Evolutionary conservation across 257 asterid genomes (phyloP), one percentile per base, ranked within the genome.

Genomic region (Lavandula angustifolia): DNA sequence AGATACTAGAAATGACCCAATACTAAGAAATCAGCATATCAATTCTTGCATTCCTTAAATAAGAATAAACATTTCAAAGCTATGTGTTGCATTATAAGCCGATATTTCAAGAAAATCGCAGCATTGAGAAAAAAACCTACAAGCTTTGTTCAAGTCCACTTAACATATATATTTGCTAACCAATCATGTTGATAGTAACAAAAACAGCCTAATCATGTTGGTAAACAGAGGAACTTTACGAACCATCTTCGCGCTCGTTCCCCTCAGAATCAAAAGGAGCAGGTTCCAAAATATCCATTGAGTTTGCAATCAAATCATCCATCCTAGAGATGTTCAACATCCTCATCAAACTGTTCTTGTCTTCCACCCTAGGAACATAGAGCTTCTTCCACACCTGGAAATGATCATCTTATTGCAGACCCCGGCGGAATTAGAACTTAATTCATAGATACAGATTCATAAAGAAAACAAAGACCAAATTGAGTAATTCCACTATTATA

Each of bases 281-380:
- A 34, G 98, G 98, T 76, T 92, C 98, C 79, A 92, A 69, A 69
- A 92, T 92, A 68, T 88, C 73, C 99, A 94, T 90, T 6, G 99
- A 85, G 78, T 81, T 94, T 17, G 95, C 82, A 75, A 90, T 71
- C 78, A 94, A 74, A 80, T 94, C 99, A 52, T 85, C 84, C 74
- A 88, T 80, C 9, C 81, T 78, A 52, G 91, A 76, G 42, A 94
- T 90, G 79, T 84, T 75, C 66, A 94, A 83, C 99, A 94, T 94
- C 68, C 97, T 69, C 97, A 94, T 94, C 80, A 82, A 79, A 74
- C 97, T 80, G 66, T 87, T 90, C 82, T 76, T 94, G 84, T 94
- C 96, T 78, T 94, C 99, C 48, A 94, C 90, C 49, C 96, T 79
- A 50, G 97, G 99, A 67, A 94, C 97, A 65, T 89, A 94, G 29